Conservation (phyloP, 2,329 filamentous ascomycete genomes). For the Fusarium veterinarium region DNA sequence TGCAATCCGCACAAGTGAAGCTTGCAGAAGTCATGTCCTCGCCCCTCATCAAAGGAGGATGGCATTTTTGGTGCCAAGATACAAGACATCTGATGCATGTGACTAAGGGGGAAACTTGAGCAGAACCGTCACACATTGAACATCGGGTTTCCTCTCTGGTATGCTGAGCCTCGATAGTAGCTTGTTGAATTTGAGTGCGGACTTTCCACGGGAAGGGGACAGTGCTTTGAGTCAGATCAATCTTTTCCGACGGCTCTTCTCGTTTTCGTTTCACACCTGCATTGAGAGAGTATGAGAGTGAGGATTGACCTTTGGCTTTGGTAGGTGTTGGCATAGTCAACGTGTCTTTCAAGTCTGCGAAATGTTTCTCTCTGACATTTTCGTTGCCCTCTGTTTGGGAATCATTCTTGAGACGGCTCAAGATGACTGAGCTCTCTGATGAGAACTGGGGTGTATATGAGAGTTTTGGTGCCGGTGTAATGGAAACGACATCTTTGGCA, state of each 20-base stretch:
- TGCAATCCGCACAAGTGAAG: constrained; percentile 39
- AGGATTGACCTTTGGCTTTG: constrained; percentile 7
- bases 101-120: constrained; percentile 15
- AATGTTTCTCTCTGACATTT: not conserved
- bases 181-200: not conserved
- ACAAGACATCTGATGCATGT: constrained; percentile 39
- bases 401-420: constrained; percentile 42
- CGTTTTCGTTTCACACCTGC: constrained; percentile 48
- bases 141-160: constrained; percentile 11
- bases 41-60: constrained; percentile 16
- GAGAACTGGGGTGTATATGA: constrained; percentile 49
- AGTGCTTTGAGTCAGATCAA: constrained; percentile 50
- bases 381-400: constrained; percentile 1
- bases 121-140: constrained; percentile 30
- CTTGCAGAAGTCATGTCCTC: not conserved
- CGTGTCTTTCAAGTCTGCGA: constrained; percentile 15
- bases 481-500: not conserved
- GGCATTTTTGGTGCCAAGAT: constrained; percentile 44
- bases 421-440: constrained; percentile 41
- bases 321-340: constrained; percentile 25
- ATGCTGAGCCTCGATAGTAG: not conserved
- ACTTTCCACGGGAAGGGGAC: constrained; percentile 43
- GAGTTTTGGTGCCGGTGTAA: not conserved
- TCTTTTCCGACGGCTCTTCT: constrained; percentile 15
- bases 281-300: constrained; percentile 9